Evolutionary conservation across 257 asterid species (phyloP), one percentile per base, ranked within the genome.

Genomic region (Capsicum rhomboideum): DNA sequence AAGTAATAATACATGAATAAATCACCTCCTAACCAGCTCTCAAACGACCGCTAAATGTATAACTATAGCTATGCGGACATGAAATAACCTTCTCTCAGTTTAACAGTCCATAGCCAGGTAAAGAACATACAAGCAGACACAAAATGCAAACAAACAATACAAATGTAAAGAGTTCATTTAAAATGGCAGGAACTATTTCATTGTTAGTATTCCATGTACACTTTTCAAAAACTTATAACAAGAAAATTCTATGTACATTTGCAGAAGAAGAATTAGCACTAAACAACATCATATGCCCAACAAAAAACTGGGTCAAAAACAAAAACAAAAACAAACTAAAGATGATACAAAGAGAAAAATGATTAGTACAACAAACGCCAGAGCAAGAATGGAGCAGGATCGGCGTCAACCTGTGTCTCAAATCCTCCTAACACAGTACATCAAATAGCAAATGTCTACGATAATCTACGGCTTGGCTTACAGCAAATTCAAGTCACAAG

Each of bases 371-470:
- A 83, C 83, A 85, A 87, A 85, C 71, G 42, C 86, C 74, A 87
- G 80, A 88, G 83, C 84, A 83, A 89, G 83, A 82, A 18, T 85
- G 87, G 91, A 90, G 44, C 37, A 84, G 84, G 84, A 82, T 58
- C 58, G 52, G 85, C 59, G 85, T 53, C 89, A 88, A 72, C 91
- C 89, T 79, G 87, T 40, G 77, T 66, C 85, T 80, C 86, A 50
- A 89, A 90, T 82, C 93, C 87, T 91, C 91, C 87, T 92, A 91
- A 83, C 84, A 92, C 94, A 91, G 84, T 87, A 88, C 80, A 88
- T 86, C 86, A 87, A 85, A 87, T 80, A 86, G 79, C 56, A 87
- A 84, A 84, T 82, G 74, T 85, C 88, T 64, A 82, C 85, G 85
- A 87, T 40, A 49, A 88, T 88, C 86, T 90, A 86, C 85, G 67